These are phyloP conservation scores for Gleditsia sinensis DNA, from an alignment of 306 rosid species.

Conservation along the genomic window DNA sequence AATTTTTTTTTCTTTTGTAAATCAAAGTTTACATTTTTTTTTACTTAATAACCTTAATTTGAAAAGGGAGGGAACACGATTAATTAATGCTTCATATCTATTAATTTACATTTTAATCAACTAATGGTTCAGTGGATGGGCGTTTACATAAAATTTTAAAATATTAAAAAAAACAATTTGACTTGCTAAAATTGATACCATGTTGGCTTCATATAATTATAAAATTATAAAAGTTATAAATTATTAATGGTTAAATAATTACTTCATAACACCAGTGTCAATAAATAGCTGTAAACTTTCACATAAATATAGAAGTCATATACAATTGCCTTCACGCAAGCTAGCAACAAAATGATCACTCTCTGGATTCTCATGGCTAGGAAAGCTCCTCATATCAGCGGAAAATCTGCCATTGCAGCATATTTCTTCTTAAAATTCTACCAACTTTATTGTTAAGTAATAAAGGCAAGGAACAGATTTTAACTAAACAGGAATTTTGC, in stretches of 20 bases:
- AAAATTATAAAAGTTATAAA: not conserved
- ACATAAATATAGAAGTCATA: not conserved
- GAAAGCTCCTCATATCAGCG: not conserved
- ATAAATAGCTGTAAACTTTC: not conserved
- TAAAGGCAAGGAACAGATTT: too few species aligned
- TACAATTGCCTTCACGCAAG: not conserved
- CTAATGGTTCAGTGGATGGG: not conserved
- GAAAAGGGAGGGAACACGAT: too few species aligned
- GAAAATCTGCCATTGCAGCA: not conserved
- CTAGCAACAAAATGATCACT: too few species aligned
- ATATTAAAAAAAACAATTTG: too few species aligned
- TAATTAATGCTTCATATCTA: not conserved
- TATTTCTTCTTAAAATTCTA: not conserved
- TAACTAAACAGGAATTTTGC: too few species aligned
- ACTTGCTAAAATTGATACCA: too few species aligned
- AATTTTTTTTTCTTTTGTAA: too few species aligned
- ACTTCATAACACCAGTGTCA: not conserved
- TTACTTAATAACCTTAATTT: too few species aligned
- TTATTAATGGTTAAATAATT: not conserved
- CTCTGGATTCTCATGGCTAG: not conserved
- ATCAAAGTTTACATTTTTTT: too few species aligned
- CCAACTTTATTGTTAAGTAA: too few species aligned
- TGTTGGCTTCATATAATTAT: too few species aligned
- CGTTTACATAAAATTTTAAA: too few species aligned
- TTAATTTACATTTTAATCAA: not conserved